phyloP scores from a whole-genome alignment of 345 rosid genomes.

The Theobroma cacao region DNA sequence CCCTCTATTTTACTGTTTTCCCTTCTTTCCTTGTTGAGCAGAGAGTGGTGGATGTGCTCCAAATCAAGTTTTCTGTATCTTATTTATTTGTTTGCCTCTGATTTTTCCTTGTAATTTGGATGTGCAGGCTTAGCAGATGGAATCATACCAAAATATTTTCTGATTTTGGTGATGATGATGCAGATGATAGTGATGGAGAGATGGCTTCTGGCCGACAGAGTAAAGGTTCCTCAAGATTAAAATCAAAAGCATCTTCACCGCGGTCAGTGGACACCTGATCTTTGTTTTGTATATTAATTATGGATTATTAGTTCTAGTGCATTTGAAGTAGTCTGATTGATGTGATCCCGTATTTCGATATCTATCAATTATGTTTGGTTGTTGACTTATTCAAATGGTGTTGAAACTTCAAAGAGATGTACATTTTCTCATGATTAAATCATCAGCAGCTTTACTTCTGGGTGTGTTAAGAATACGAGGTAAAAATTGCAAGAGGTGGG shows the following conservation, averaged over 20 bases:
- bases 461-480: conserved; percentile 39
- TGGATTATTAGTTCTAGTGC: not conserved
- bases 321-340: not conserved
- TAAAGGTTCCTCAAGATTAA: conserved; percentile 40
- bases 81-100: not conserved
- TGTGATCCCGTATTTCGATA: not conserved
- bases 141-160: conserved; percentile 93
- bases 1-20: conserved; percentile 5
- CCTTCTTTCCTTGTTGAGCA: not conserved
- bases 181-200: conserved; percentile 45
- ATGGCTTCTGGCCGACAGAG: conserved; percentile 39
- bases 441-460: not conserved
- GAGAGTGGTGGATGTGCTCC: not conserved
- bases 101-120: not conserved
- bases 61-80: not conserved
- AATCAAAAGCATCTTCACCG: conserved; percentile 47
- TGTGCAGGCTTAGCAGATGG: conserved; percentile 81
- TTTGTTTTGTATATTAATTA: not conserved
- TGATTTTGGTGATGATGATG: conserved; percentile 65
- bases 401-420: not conserved
- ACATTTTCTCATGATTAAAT: not conserved
- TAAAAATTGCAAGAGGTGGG: not conserved
- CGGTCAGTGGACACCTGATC: conserved; percentile 37
- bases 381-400: not conserved
- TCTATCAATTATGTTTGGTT: not conserved